These are phyloP conservation scores for Pythium guiyangense DNA, from an alignment of 352 stramenopile genomes.

Conservation along the genomic window DNA sequence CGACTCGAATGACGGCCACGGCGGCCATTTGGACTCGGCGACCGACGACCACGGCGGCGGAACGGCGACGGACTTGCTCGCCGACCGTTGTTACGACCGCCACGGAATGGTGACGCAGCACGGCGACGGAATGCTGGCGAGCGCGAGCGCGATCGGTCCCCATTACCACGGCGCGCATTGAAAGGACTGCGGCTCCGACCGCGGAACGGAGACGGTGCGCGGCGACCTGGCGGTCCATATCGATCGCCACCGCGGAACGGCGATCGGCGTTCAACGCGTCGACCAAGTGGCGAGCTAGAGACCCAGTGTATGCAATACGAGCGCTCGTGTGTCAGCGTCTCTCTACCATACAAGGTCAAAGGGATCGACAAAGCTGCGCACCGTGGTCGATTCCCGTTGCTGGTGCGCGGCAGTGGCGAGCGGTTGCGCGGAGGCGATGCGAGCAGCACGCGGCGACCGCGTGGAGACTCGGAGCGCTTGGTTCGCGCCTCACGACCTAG, in stretches of 20 bases:
- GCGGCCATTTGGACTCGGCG: conserved; percentile 6
- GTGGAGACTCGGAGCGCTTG: conserved; percentile 11
- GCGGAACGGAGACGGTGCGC: conserved; percentile 42
- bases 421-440: conserved; percentile 9
- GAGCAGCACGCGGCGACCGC: conserved; percentile 2
- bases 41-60: conserved; percentile 12
- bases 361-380: background rate
- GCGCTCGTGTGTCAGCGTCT: background rate
- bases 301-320: background rate
- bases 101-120: conserved; percentile 30
- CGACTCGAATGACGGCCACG: conserved; percentile 12
- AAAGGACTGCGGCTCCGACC: conserved; percentile 36
- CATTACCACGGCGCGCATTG: conserved; percentile 14
- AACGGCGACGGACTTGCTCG: conserved; percentile 11
- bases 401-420: background rate
- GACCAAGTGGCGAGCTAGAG: conserved; percentile 3
- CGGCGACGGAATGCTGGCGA: conserved; percentile 40
- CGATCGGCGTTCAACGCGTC: conserved; percentile 12
- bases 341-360: background rate
- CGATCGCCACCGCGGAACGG: conserved; percentile 18
- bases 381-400: conserved; percentile 8
- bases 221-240: conserved; percentile 13
- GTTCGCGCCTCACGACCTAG: conserved; percentile 4
- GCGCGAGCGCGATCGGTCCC: conserved; percentile 23
- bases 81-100: conserved; percentile 17